A percentile compares a stretch with the other conserved stretches of the same genome.
Conservation (phyloP, 768 basidiomycete genomes). For the Tulasnella sp. region DNA sequence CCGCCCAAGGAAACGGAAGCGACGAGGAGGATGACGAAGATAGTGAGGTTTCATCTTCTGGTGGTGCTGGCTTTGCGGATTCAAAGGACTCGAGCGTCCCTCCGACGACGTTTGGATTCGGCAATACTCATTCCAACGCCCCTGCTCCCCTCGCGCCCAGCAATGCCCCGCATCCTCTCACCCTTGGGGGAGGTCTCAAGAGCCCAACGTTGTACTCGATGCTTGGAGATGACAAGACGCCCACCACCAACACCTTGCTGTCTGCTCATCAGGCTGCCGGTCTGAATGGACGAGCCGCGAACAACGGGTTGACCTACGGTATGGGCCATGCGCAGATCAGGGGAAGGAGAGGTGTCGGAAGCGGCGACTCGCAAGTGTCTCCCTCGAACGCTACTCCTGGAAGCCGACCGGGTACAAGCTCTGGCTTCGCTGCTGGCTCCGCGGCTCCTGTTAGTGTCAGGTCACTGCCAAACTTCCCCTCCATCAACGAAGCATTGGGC, state of each 20-base stretch:
- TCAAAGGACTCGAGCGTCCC: background rate
- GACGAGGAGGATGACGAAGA: slow-evolving; percentile 79
- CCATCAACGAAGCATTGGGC: slow-evolving; percentile 17
- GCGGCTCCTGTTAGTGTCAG: background rate
- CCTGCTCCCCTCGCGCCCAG: background rate
- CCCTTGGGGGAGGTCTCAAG: slow-evolving; percentile 34
- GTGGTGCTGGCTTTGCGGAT: slow-evolving; percentile 58
- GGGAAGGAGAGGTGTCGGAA: background rate
- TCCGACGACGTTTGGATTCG: slow-evolving; percentile 33
- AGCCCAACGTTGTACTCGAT: slow-evolving; percentile 40
- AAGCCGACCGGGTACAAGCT: background rate
- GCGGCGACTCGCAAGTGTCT: background rate
- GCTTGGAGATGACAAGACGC: slow-evolving; percentile 72
- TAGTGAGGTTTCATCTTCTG: slow-evolving; percentile 59
- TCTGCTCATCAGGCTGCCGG: slow-evolving; percentile 61
- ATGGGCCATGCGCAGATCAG: slow-evolving; percentile 4
- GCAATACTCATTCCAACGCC: background rate
- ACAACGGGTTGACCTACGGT: slow-evolving; percentile 1
- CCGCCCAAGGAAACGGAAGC: slow-evolving; percentile 26
- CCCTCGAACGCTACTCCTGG: background rate
- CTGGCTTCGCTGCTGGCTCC: background rate
- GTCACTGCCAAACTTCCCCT: slow-evolving; percentile 12
- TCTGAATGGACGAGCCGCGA: slow-evolving; percentile 40
- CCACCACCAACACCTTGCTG: slow-evolving; percentile 66
- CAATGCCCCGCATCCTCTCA: slow-evolving; percentile 11